Evolutionary conservation across 768 basidiomycete genomes (phyloP).

Genomic region (Phylloporus sp.): DNA sequence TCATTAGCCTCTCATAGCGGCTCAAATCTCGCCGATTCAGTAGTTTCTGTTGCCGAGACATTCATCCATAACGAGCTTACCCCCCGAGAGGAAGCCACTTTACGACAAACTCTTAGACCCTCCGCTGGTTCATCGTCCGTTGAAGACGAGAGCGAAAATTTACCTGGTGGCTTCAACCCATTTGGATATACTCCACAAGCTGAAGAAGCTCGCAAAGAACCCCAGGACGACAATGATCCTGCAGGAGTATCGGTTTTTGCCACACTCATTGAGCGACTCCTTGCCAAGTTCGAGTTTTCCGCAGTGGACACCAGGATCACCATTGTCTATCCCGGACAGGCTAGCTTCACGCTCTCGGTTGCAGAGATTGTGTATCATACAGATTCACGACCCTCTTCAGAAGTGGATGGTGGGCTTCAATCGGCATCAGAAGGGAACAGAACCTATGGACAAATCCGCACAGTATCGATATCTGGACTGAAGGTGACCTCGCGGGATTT

Average conservation of each 20-base stretch:
- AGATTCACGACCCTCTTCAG: slow-evolving; percentile 10
- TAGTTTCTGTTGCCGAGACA: slow-evolving; percentile 78
- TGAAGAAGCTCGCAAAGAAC: slow-evolving; percentile 34
- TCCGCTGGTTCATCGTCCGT: slow-evolving; percentile 30
- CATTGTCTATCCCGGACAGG: slow-evolving; percentile 59
- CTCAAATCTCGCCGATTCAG: slow-evolving; percentile 65
- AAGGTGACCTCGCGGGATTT: slow-evolving; percentile 50
- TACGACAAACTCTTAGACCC: slow-evolving; percentile 66
- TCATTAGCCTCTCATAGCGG: slow-evolving; percentile 14
- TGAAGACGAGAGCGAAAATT: slow-evolving; percentile 37
- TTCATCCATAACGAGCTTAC: slow-evolving; percentile 84
- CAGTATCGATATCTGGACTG: slow-evolving; percentile 55
- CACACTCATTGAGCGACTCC: slow-evolving; percentile 70
- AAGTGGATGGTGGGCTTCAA: slow-evolving; percentile 26
- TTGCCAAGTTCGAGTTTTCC: slow-evolving; percentile 76
- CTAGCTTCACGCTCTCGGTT: slow-evolving; percentile 58
- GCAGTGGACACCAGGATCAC: slow-evolving; percentile 65
- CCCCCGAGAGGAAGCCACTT: slow-evolving; percentile 61
- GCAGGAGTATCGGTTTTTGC: slow-evolving; percentile 80
- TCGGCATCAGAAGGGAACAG: slow-evolving; percentile 13
- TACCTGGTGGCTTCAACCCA: slow-evolving; percentile 70
- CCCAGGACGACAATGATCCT: slow-evolving; percentile 51
- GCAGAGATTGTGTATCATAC: slow-evolving; percentile 58
- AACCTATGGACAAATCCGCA: slow-evolving; percentile 36
- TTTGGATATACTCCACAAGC: slow-evolving; percentile 33